Conservation (phyloP, 768 basidiomycete genomes). For the Pisolithus tinctorius region DNA sequence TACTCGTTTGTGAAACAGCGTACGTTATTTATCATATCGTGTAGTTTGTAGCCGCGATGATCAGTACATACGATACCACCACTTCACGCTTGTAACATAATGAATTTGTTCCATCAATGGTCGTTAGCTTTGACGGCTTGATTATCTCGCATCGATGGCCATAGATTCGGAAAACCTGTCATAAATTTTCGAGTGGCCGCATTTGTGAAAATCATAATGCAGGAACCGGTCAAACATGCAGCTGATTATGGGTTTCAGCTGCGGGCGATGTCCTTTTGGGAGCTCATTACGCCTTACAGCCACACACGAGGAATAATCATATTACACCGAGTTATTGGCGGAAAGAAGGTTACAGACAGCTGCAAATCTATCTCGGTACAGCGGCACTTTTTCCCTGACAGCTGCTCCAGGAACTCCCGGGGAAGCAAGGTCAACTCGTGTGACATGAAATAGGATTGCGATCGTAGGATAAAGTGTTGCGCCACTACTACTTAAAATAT, state of each 20-base stretch:
- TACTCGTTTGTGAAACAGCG: not conserved
- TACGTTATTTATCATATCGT: slow-evolving; percentile 1
- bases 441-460: not conserved
- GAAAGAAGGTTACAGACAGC: not conserved
- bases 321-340: too few relatives aligned
- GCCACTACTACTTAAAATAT: not conserved
- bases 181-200: not conserved
- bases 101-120: not conserved
- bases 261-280: too few relatives aligned
- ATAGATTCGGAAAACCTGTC: not conserved
- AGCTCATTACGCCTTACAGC: too few relatives aligned
- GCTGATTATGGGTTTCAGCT: too few relatives aligned
- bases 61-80: slow-evolving; percentile 1
- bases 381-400: not conserved
- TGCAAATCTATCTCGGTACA: not conserved
- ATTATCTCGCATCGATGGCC: not conserved
- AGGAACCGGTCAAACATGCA: too few relatives aligned
- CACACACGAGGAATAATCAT: too few relatives aligned
- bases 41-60: not conserved
- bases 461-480: not conserved
- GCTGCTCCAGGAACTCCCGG: not conserved
- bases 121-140: not conserved
- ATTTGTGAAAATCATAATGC: not conserved
- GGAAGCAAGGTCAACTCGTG: not conserved
- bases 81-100: not conserved